Conservation (phyloP, 805 yeast species). For the Starmerella bombicola region DNA sequence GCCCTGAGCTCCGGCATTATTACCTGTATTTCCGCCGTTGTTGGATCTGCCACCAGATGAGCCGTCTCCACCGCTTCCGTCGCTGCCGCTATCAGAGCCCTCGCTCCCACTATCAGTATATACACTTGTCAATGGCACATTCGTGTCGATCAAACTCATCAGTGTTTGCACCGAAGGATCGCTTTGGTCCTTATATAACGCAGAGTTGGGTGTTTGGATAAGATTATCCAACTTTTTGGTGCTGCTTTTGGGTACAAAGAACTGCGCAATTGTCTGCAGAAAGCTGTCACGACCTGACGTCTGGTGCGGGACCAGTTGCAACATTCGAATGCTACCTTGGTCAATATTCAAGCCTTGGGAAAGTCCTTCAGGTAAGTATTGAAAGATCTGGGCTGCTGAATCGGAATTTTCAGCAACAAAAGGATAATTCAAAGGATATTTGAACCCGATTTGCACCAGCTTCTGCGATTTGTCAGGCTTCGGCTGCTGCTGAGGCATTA, state of each 20-base stretch:
- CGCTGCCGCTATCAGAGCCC: constrained; percentile 3
- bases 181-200: constrained; percentile 44
- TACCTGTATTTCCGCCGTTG: constrained; percentile 8
- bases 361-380: constrained; percentile 68
- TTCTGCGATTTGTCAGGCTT: constrained; percentile 28
- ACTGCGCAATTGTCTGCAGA: constrained; percentile 77
- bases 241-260: constrained; percentile 55
- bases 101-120: not conserved
- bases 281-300: constrained; percentile 40
- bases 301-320: constrained; percentile 63
- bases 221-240: constrained; percentile 39
- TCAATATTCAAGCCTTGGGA: constrained; percentile 44
- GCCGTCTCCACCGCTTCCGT: constrained; percentile 4
- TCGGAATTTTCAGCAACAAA: constrained; percentile 62
- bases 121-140: constrained; percentile 36
- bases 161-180: constrained; percentile 44
- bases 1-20: constrained; percentile 27
- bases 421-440: constrained; percentile 65
- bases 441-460: constrained; percentile 66
- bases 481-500: constrained; percentile 46
- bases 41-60: constrained; percentile 10
- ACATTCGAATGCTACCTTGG: constrained; percentile 40
- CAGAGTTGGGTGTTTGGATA: constrained; percentile 42
- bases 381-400: constrained; percentile 73
- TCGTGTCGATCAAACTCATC: constrained; percentile 58